These are phyloP conservation scores for Lepidium campestre DNA, from an alignment of 441 rosid species.

Conservation along the genomic window DNA sequence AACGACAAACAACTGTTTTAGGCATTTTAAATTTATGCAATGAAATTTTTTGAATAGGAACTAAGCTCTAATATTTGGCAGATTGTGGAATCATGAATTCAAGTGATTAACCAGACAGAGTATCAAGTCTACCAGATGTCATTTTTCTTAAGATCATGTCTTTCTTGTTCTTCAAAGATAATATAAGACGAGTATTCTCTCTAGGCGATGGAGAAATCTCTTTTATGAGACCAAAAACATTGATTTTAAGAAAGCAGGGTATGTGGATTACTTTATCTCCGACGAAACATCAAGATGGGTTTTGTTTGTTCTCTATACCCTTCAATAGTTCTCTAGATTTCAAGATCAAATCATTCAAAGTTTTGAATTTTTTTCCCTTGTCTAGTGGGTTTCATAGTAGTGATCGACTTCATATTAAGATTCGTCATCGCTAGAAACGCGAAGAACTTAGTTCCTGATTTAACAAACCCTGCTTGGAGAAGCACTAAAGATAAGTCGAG, in stretches of 20 bases:
- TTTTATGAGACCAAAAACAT: not conserved
- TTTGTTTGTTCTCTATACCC: not conserved
- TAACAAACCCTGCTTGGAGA: not conserved
- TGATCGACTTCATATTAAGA: not conserved
- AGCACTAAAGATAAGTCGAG: not conserved
- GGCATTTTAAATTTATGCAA: no score
- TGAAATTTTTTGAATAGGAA: no score
- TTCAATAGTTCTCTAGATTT: not conserved
- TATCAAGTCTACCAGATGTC: not conserved
- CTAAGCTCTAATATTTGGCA: no score
- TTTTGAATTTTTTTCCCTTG: conserved; percentile 4
- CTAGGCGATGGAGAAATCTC: not conserved
- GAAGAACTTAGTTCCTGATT: not conserved
- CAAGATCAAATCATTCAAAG: not conserved
- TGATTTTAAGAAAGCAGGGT: not conserved
- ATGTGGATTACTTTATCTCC: not conserved
- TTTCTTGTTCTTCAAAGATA: not conserved
- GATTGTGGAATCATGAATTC: not conserved
- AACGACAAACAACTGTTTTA: no score
- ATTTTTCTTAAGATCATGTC: not conserved
- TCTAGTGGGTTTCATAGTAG: not conserved
- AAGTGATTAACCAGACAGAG: not conserved
- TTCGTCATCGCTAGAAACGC: not conserved
- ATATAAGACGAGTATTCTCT: not conserved
- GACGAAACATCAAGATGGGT: not conserved